Percentiles rank a stretch among this genome's conserved stretches.
phyloP scores from a whole-genome alignment of 2,329 filamentous ascomycete genomes.

The Coniochaeta hoffmannii region DNA sequence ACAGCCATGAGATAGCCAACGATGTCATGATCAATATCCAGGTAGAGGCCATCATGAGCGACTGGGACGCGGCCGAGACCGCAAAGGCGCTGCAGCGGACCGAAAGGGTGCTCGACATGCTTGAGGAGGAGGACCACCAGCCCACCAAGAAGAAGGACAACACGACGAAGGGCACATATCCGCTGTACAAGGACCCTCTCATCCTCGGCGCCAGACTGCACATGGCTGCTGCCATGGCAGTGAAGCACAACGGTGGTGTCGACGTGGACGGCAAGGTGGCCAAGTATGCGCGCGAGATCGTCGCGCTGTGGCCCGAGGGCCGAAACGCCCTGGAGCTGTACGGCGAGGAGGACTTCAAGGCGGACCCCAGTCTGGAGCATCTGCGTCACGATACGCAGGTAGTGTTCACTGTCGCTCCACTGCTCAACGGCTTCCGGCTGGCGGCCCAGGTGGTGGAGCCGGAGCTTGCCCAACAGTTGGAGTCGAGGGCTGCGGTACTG shows the following conservation, averaged over 20 bases:
- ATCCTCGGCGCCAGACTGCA: conserved; percentile 33
- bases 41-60: conserved; percentile 31
- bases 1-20: conserved; percentile 31
- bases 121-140: conserved; percentile 35
- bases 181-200: conserved; percentile 34
- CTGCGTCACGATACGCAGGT: conserved; percentile 27
- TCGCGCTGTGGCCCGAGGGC: conserved; percentile 31
- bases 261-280: conserved; percentile 26
- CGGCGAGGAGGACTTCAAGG: conserved; percentile 27
- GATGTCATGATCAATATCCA: conserved; percentile 30
- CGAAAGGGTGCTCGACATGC: conserved; percentile 40
- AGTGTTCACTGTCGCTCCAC: conserved; percentile 24
- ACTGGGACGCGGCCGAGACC: conserved; percentile 27
- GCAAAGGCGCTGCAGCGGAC: conserved; percentile 36
- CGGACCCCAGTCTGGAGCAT: conserved; percentile 18
- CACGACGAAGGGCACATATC: conserved; percentile 14
- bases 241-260: conserved; percentile 21
- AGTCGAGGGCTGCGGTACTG: conserved; percentile 26
- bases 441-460: conserved; percentile 33
- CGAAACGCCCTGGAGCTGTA: conserved; percentile 29
- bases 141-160: conserved; percentile 7
- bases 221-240: conserved; percentile 31
- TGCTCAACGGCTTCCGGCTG: conserved; percentile 36
- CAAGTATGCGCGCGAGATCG: conserved; percentile 28
- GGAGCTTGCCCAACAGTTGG: conserved; percentile 28